phyloP scores from a whole-genome alignment of 768 basidiomycete species.

The Psilocybe azurescens region DNA sequence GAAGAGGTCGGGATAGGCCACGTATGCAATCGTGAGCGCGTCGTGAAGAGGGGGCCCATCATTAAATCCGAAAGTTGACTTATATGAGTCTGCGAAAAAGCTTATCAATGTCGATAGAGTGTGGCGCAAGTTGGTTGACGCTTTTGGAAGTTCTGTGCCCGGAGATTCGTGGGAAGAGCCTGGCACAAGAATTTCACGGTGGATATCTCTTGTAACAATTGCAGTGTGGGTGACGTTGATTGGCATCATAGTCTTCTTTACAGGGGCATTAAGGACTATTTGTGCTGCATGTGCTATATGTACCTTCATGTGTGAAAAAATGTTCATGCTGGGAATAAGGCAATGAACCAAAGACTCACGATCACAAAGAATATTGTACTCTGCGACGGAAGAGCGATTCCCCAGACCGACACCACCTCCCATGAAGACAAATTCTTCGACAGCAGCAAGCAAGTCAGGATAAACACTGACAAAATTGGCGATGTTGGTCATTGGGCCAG shows the following conservation, averaged over 20 bases:
- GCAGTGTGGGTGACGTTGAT: constrained; percentile 90
- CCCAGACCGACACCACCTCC: constrained; percentile 89
- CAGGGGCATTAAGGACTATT: constrained; percentile 75
- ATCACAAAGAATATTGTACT: constrained; percentile 85
- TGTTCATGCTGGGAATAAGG: neutral
- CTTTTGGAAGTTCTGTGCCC: constrained; percentile 32
- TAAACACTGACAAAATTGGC: constrained; percentile 67
- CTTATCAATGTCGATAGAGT: constrained; percentile 76
- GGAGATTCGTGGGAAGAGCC: constrained; percentile 11
- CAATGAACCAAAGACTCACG: constrained; percentile 50
- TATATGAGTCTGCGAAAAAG: constrained; percentile 78
- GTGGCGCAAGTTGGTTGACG: constrained; percentile 59
- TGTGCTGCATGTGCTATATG: constrained; percentile 77
- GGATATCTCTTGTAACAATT: constrained; percentile 66
- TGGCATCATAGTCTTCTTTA: constrained; percentile 78
- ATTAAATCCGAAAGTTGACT: constrained; percentile 78
- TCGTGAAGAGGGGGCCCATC: constrained; percentile 90
- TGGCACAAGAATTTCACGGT: constrained; percentile 54
- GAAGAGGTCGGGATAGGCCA: constrained; percentile 74
- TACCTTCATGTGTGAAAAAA: neutral
- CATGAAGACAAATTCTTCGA: constrained; percentile 86
- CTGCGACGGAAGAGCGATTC: constrained; percentile 80
- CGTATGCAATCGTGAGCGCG: constrained; percentile 79
- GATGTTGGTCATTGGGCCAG: constrained; percentile 87
- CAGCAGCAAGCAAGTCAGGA: constrained; percentile 52